Percentiles rank a stretch among this genome's conserved stretches.
Conservation (phyloP, 2,329 filamentous ascomycete species). For the Fusarium sp. region DNA sequence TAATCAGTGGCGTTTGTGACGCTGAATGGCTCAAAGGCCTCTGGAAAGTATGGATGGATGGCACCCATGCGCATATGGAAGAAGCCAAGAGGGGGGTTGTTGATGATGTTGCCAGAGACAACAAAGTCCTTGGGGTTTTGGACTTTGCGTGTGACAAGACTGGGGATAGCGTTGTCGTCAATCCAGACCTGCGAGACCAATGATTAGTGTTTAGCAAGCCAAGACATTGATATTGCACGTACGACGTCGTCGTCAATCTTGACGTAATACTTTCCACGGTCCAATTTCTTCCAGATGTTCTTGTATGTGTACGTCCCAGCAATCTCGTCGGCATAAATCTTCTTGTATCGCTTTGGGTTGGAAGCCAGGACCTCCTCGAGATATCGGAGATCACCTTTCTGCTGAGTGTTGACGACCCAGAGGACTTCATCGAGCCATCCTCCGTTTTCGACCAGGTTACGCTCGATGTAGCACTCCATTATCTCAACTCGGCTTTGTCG, state of each 20-base stretch:
- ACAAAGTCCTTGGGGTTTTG: constrained; percentile 21
- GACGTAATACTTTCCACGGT: constrained; percentile 33
- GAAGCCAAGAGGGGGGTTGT: constrained; percentile 32
- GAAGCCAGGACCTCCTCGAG: constrained; percentile 24
- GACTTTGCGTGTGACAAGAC: constrained; percentile 21
- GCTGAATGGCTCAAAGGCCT: neutral
- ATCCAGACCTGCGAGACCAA: constrained; percentile 24
- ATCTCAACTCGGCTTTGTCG: constrained; percentile 14
- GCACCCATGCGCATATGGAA: constrained; percentile 32
- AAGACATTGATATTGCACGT: neutral
- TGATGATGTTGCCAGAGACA: constrained; percentile 32
- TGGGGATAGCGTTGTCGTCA: constrained; percentile 26
- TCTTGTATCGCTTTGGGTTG: constrained; percentile 25
- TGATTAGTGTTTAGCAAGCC: neutral
- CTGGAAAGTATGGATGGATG: constrained; percentile 28
- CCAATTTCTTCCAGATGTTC: constrained; percentile 27
- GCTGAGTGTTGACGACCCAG: constrained; percentile 25
- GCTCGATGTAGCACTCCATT: constrained; percentile 32
- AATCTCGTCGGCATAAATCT: constrained; percentile 11
- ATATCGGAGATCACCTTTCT: constrained; percentile 14
- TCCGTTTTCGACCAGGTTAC: constrained; percentile 30
- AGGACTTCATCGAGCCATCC: constrained; percentile 32
- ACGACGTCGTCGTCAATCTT: constrained; percentile 33
- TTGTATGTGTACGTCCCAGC: constrained; percentile 22
- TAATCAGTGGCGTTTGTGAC: constrained; percentile 6